phyloP scores from a whole-genome alignment of 164 flowering plant species.

The Tinospora cordifolia region DNA sequence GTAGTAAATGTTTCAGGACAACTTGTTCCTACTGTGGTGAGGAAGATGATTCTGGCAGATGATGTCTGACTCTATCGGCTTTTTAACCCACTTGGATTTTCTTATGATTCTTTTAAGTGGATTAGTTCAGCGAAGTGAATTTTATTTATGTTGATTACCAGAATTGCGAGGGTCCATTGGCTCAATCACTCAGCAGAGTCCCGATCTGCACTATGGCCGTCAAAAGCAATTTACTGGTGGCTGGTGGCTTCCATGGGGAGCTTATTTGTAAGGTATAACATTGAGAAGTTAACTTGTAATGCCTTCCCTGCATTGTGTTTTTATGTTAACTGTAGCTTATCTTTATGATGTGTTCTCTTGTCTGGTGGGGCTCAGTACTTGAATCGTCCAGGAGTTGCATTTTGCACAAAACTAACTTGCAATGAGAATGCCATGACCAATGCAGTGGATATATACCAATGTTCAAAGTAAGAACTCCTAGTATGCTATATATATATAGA shows the following conservation, averaged over 20 bases:
- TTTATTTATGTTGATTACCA: constrained; percentile 16
- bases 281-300: not conserved
- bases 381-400: constrained; percentile 60
- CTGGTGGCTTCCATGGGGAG: constrained; percentile 97
- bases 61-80: not conserved
- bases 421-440: constrained; percentile 87
- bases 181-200: constrained; percentile 63
- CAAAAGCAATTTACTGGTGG: constrained; percentile 66
- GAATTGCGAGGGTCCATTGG: constrained; percentile 42
- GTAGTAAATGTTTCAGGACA: constrained; percentile 69
- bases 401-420: constrained; percentile 57
- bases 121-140: not conserved
- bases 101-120: not conserved
- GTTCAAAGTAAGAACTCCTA: constrained; percentile 35
- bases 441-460: constrained; percentile 53
- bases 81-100: not conserved
- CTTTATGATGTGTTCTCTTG: not conserved
- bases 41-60: constrained; percentile 8
- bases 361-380: constrained; percentile 33
- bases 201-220: constrained; percentile 86
- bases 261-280: constrained; percentile 78
- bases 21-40: constrained; percentile 50
- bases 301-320: not conserved
- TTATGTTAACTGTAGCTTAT: not conserved
- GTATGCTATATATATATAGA: not conserved